phyloP scores from a whole-genome alignment of 2,329 filamentous ascomycete genomes.

The Metarhizium sp. region DNA sequence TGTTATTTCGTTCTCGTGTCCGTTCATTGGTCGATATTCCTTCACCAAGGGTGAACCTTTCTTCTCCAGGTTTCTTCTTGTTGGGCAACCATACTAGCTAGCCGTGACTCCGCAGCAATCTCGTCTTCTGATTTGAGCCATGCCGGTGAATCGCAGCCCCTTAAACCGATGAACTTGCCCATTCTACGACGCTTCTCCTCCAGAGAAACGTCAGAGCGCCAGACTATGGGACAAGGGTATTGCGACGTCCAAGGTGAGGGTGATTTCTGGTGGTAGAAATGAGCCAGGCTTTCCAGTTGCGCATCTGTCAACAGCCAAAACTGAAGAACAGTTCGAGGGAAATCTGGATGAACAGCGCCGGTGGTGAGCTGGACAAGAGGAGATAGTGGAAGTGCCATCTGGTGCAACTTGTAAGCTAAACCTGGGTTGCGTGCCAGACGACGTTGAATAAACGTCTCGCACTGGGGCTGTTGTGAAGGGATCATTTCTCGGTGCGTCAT shows the following conservation, averaged over 20 bases:
- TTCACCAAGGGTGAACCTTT: conserved; percentile 29
- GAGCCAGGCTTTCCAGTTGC: conserved; percentile 60
- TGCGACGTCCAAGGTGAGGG: conserved; percentile 42
- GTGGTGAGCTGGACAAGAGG: conserved; percentile 57
- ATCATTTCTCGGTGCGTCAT: conserved; percentile 24
- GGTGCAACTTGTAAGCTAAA: conserved; percentile 51
- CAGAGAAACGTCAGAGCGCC: conserved; percentile 42
- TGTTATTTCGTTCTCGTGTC: neutral
- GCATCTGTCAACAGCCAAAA: conserved; percentile 66
- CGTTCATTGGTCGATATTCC: neutral
- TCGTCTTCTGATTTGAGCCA: conserved; percentile 36
- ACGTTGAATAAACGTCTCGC: conserved; percentile 17
- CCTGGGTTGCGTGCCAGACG: conserved; percentile 35
- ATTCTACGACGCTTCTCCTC: conserved; percentile 65
- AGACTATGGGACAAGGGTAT: conserved; percentile 62
- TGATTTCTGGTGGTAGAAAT: conserved; percentile 64
- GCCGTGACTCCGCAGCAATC: conserved; percentile 33
- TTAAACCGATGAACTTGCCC: conserved; percentile 63
- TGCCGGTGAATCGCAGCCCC: conserved; percentile 39
- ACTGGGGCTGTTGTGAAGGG: conserved; percentile 20
- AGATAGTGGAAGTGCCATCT: conserved; percentile 56
- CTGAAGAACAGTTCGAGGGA: conserved; percentile 56
- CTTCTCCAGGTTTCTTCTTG: conserved; percentile 39
- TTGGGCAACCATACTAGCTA: conserved; percentile 19
- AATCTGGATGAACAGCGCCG: conserved; percentile 53